Evolutionary conservation across 2,329 filamentous ascomycete genomes (phyloP).

Genomic region (Paraconiothyrium sp.): DNA sequence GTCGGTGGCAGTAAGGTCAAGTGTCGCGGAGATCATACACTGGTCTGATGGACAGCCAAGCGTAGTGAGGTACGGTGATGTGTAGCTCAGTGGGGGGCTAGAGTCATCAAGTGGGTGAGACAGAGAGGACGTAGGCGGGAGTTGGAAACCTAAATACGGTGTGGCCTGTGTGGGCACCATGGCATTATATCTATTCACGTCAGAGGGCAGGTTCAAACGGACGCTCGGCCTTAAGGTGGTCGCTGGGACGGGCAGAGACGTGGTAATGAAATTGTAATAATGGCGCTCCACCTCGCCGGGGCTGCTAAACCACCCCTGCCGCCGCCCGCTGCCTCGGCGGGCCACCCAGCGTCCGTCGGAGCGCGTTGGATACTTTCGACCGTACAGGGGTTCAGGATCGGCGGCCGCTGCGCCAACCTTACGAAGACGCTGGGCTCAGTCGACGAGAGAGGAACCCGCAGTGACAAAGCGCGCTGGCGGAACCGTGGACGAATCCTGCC

Average conservation of each 20-base stretch:
- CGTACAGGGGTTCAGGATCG: constrained; percentile 41
- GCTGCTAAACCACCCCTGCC: constrained; percentile 40
- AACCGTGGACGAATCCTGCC: constrained; percentile 32
- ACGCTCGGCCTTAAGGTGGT: constrained; percentile 46
- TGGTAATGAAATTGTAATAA: constrained; percentile 46
- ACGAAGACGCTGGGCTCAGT: constrained; percentile 45
- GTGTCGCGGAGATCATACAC: constrained; percentile 1
- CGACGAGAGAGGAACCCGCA: constrained; percentile 28
- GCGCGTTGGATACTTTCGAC: constrained; percentile 47
- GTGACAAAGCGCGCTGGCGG: constrained; percentile 45
- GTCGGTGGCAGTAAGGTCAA: constrained; percentile 15
- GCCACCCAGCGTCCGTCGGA: constrained; percentile 44
- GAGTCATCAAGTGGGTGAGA: constrained; percentile 20
- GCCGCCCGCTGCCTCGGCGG: constrained; percentile 18
- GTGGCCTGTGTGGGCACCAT: constrained; percentile 41
- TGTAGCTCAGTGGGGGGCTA: constrained; percentile 10
- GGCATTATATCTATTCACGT: constrained; percentile 52
- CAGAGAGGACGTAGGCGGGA: constrained; percentile 30
- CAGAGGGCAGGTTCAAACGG: constrained; percentile 48
- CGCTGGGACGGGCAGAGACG: constrained; percentile 27
- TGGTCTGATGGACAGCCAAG: constrained; percentile 17
- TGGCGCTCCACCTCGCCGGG: constrained; percentile 28
- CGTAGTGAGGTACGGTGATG: constrained; percentile 17
- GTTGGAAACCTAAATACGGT: constrained; percentile 39
- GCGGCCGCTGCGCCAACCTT: constrained; percentile 47